Evolutionary conservation across 108 stramenopile species (phyloP), one percentile per base, ranked within the genome.

Genomic region (Skeletonema menzelii): DNA sequence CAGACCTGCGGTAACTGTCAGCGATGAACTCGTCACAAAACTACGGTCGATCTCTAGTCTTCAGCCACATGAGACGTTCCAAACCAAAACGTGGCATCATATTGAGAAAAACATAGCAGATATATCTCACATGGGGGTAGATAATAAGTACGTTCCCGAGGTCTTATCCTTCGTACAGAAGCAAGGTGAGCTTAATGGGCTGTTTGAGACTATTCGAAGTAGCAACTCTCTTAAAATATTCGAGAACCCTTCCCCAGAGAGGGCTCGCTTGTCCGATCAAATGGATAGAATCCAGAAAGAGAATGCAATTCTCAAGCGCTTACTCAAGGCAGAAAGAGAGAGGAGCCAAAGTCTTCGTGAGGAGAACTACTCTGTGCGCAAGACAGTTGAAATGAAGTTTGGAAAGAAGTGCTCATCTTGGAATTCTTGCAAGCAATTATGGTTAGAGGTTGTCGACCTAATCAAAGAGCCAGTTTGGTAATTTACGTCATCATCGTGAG

Each of bases 11-110:
- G 40, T 55, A 17, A 56, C 61, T 24, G 61, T 77, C 46, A 70
- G 44, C 42, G 22, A 55, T 19, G 63, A 38, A 19, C 37, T 77
- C 6, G 11, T 77, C 37, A 15, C 20, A 30, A 61, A 70, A 63
- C 69, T 77, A 14, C 63, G 61, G 35, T 60, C 42, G 20, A 12
- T 70, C 24, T 47, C 69, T 10, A 61, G 24, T 17, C 22, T 60
- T 35, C 13, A 42, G 57, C 69, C 59, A 4, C 69, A 70, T n/a
- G 37, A 35, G 26, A 77, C 69, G 0, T 55, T 70, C 61, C 76
- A 77, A 56, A 60, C 46, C 22, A 77, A 70, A 56, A 56, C 56
- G n/a, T 77, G 76, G 76, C 24, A 42, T 15, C 67, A 70, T 13
- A 70, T 77, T 26, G 32, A 65, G 40, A 56, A 5, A 13, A 42